Conservation (phyloP, 2,329 filamentous ascomycete genomes). For the Aspergillus aculeatus region DNA sequence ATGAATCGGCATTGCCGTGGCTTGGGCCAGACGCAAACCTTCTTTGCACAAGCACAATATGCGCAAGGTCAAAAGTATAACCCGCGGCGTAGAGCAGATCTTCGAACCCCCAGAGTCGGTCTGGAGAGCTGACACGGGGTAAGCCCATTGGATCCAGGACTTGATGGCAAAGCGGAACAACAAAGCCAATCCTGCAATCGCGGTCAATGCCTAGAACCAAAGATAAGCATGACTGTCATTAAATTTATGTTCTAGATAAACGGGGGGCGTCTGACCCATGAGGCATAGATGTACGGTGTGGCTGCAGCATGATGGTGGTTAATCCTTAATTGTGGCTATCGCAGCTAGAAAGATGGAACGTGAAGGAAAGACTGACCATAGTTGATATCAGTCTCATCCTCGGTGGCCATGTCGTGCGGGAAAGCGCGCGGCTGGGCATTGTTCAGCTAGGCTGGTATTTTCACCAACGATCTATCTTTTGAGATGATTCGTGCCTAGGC, state of each 20-base stretch:
- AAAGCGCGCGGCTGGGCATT: too few species aligned
- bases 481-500: too few species aligned
- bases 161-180: constrained; percentile 24
- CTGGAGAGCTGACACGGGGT: constrained; percentile 32
- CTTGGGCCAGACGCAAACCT: constrained; percentile 24
- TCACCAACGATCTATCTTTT: too few species aligned
- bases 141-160: constrained; percentile 34
- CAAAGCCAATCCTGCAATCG: constrained; percentile 13
- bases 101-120: constrained; percentile 35
- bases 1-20: background rate
- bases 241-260: background rate
- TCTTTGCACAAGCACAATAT: constrained; percentile 33
- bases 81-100: constrained; percentile 32
- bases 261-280: background rate
- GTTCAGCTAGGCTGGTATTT: too few species aligned
- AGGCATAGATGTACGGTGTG: background rate
- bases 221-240: background rate
- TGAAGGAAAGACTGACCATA: too few species aligned
- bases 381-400: too few species aligned
- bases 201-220: constrained; percentile 18
- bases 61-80: constrained; percentile 32
- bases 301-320: background rate
- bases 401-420: too few species aligned
- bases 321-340: background rate
- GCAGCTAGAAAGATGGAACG: too few species aligned